Evolutionary conservation across 192 early-diverging fungal species (phyloP).

Genomic region (Linnemannia hyalina): DNA sequence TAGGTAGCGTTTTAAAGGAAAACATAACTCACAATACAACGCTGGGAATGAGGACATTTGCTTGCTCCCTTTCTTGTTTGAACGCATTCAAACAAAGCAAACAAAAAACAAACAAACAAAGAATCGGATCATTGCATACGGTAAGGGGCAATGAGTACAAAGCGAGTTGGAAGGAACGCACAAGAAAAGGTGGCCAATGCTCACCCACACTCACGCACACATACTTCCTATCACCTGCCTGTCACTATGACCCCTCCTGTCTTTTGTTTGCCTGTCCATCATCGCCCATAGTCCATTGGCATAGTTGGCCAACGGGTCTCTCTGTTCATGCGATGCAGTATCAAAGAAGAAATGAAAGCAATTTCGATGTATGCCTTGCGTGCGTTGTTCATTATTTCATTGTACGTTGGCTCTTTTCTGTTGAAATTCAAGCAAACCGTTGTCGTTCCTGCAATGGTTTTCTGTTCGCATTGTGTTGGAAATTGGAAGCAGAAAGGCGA

Average conservation of each 20-base stretch:
- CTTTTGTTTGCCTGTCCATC: too few species aligned
- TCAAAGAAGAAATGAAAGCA: too few species aligned
- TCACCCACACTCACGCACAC: not conserved
- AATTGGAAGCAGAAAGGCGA: not conserved
- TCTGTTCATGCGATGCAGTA: too few species aligned
- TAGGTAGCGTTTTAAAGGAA: not conserved
- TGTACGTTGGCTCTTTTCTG: too few species aligned
- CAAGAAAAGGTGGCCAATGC: not conserved
- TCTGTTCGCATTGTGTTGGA: not conserved
- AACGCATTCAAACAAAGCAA: not conserved
- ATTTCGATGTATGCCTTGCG: too few species aligned
- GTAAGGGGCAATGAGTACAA: too few species aligned
- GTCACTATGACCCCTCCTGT: too few species aligned
- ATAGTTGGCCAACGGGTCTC: too few species aligned
- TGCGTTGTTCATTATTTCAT: too few species aligned
- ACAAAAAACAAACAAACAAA: not conserved
- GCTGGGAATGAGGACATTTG: not conserved
- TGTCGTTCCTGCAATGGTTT: not conserved
- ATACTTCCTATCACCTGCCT: not conserved
- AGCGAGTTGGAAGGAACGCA: not conserved
- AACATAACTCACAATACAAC: not conserved
- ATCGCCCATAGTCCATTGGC: too few species aligned
- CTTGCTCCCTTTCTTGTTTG: not conserved
- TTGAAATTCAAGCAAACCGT: too few species aligned
- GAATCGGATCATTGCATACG: not conserved